These are phyloP conservation scores for Acanthamoeba castellanii DNA, from an alignment of 208 protist genomes.

Conservation along the genomic window DNA sequence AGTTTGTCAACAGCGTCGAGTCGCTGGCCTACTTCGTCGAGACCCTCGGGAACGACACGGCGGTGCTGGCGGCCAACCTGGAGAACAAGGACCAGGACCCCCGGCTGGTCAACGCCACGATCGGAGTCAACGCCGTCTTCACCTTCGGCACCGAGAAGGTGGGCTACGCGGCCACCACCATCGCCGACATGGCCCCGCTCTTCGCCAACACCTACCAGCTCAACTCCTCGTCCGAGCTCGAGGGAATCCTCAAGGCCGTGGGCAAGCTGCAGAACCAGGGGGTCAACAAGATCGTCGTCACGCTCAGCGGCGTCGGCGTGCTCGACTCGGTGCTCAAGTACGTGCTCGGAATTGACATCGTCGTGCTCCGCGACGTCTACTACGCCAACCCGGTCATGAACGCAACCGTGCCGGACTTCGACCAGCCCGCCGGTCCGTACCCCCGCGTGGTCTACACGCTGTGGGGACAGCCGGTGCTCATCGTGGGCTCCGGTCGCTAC, in stretches of 20 bases:
- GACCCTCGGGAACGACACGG: not conserved
- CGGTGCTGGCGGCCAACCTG: slow-evolving; percentile 10
- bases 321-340: not conserved
- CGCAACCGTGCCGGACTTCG: not conserved
- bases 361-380: not conserved
- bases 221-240: not conserved
- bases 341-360: slow-evolving; percentile 10
- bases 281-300: slow-evolving; percentile 36
- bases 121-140: not conserved
- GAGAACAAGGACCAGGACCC: not conserved
- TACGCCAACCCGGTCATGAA: not conserved
- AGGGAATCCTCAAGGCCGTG: not conserved
- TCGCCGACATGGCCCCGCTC: not conserved
- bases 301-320: not conserved
- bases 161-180: not conserved
- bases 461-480: slow-evolving; percentile 25
- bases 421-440: not conserved
- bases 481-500: not conserved
- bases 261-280: slow-evolving; percentile 26
- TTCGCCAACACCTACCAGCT: not conserved
- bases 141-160: not conserved
- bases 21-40: slow-evolving; percentile 33
- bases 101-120: not conserved
- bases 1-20: not conserved
- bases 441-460: not conserved